Evolutionary conservation across 345 rosid species (phyloP).

Genomic region (Ceriops tagal): DNA sequence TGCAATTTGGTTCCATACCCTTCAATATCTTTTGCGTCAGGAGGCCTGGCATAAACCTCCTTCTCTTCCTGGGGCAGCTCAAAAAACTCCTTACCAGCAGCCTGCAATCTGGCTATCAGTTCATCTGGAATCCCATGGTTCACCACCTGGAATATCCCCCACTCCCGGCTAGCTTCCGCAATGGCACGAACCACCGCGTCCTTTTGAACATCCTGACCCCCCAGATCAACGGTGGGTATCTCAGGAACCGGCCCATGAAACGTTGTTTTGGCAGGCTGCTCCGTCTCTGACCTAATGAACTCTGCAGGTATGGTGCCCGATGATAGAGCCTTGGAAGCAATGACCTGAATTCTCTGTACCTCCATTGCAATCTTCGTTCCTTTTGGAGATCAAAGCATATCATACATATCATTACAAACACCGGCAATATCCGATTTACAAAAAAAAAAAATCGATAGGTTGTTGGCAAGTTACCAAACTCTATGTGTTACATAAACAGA

Average conservation of each 20-base stretch:
- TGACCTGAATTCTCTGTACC: conserved; percentile 4
- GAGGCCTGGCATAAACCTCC: conserved; percentile 46
- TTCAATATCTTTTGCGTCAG: conserved; percentile 40
- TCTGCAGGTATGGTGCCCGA: conserved; percentile 50
- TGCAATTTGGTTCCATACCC: conserved; percentile 68
- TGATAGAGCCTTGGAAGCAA: background rate
- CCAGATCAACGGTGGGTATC: conserved; percentile 47
- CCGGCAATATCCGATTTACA: too few relatives aligned
- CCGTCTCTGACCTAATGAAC: conserved; percentile 58
- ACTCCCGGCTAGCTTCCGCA: conserved; percentile 35
- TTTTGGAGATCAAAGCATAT: background rate
- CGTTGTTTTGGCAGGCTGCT: conserved; percentile 69
- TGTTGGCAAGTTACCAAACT: too few relatives aligned
- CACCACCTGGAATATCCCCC: conserved; percentile 68
- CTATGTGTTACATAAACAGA: too few relatives aligned
- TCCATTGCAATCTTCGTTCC: background rate
- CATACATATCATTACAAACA: too few relatives aligned
- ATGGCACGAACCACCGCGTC: conserved; percentile 23
- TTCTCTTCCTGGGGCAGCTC: conserved; percentile 64
- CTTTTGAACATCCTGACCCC: conserved; percentile 24
- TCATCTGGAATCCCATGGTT: conserved; percentile 56
- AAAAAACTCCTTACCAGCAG: conserved; percentile 58
- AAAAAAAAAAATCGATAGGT: too few relatives aligned
- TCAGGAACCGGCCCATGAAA: conserved; percentile 43
- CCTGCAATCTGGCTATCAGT: conserved; percentile 42